Base-by-base conservation (phyloP, 495 filamentous ascomycete genomes). In the Trichoderma reesei region DNA sequence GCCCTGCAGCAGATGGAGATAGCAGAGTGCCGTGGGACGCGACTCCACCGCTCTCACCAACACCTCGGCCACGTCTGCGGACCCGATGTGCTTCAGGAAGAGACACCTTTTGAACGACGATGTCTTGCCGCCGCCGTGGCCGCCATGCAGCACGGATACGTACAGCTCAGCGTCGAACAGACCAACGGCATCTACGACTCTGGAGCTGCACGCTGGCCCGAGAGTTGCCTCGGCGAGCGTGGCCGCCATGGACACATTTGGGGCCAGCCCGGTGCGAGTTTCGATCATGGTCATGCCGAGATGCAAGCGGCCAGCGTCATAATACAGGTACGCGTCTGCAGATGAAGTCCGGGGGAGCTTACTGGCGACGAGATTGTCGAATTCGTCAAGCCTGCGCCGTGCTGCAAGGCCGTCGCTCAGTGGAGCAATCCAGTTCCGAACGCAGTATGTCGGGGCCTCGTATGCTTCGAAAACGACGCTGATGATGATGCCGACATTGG, bases 91-190 rank as follows among this genome's bases (percentile, higher is more conserved):
- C 67, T 82, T 83, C 48, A 88, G 74, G 68, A 87, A 86, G 67
- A 87, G 60, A 70, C 84, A 86, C 73, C 85, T 79, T 75, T 87
- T 87, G 76, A 88, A 87, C 20, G 85, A 80, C 60, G 79, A 85
- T 1, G 83, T 86, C 72, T 85, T 86, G 69, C 76, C 78, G 33
- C 78, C 72, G 63, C 78, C 78, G 66, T 86, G 83, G 20, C 83
- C 84, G 59, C 82, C 81, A 63, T 87, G 83, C 81, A 87, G 82
- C 51, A 62, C 68, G 14, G 81, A 84, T 70, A 87, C 77, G 72
- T 86, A 85, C 81, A 86, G 85, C 42, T 87, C 83, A 6, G 76
- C 71, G 11, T 86, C 79, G 65, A 87, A 86, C 67, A 87, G 67
- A 65, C 72, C 78, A 48, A 85, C 68, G 59, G 73, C 64, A 64